These are phyloP conservation scores for Pholiota conissans DNA, from an alignment of 768 basidiomycete species.

Conservation along the genomic window DNA sequence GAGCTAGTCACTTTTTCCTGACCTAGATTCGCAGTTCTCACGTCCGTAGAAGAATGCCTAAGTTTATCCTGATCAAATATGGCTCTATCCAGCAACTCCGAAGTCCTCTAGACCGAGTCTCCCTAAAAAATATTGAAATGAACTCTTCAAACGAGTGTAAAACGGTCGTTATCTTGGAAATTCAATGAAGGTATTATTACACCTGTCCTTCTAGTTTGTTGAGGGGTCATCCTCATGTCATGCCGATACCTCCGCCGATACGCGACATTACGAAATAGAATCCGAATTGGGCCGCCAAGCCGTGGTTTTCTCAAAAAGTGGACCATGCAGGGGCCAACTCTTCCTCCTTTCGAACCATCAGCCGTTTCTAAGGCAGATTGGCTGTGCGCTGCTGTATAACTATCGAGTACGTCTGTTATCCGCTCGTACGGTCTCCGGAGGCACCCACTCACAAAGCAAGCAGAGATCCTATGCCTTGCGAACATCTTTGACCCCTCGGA, in stretches of 20 bases:
- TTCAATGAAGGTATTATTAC: no score
- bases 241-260: neutral
- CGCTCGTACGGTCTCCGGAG: neutral
- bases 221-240: neutral
- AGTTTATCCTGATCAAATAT: neutral
- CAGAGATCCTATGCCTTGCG: slow-evolving; percentile 9
- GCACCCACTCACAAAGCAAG: neutral
- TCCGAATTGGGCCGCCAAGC: slow-evolving; percentile 9
- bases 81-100: neutral
- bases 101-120: no score
- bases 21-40: neutral
- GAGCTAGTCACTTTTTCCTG: neutral
- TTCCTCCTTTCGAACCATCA: slow-evolving; percentile 8
- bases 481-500: slow-evolving; percentile 12
- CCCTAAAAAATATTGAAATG: no score
- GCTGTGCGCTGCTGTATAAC: neutral
- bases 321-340: slow-evolving; percentile 4
- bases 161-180: no score
- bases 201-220: neutral
- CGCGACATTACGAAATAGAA: neutral
- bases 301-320: slow-evolving; percentile 10
- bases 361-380: neutral
- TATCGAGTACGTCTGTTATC: neutral
- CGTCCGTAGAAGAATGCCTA: neutral
- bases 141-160: no score